Percentiles rank a stretch among this genome's conserved stretches.
phyloP scores from a whole-genome alignment of 805 yeast genomes.

The Crinitomyces ghanaensis region DNA sequence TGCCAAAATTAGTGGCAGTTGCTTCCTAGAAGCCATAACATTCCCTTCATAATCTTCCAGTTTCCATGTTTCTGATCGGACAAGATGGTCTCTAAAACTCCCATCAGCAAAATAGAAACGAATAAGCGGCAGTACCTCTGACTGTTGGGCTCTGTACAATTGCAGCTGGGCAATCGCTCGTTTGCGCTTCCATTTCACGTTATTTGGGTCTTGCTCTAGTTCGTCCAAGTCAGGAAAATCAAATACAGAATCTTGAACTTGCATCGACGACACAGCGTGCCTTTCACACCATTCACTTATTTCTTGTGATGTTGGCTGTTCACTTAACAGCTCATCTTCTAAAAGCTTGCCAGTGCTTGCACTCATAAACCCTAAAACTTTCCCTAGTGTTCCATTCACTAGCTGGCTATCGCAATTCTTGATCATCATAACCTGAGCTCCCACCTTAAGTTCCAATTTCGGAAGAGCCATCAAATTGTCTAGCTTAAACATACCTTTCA shows the following conservation, averaged over 20 bases:
- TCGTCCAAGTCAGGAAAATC: conserved; percentile 13
- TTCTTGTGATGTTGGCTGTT: conserved; percentile 1
- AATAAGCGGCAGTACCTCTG: conserved; percentile 47
- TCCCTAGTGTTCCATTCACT: conserved; percentile 89
- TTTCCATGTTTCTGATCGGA: conserved; percentile 74
- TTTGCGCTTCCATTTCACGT: conserved; percentile 14
- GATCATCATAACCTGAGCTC: conserved; percentile 91
- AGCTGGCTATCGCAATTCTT: conserved; percentile 65
- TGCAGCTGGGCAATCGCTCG: conserved; percentile 8
- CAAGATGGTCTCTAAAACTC: conserved; percentile 58
- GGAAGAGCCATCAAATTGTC: conserved; percentile 61
- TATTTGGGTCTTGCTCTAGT: conserved; percentile 8
- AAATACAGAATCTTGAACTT: conserved; percentile 13
- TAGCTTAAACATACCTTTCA: conserved; percentile 32
- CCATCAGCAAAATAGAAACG: conserved; percentile 64
- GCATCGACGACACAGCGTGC: too few species aligned
- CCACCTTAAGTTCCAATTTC: conserved; percentile 52
- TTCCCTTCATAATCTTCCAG: conserved; percentile 63
- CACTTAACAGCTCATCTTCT: conserved; percentile 11
- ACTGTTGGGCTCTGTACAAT: conserved; percentile 3
- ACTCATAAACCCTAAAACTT: conserved; percentile 44
- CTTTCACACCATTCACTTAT: too few species aligned
- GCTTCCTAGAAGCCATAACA: conserved; percentile 60
- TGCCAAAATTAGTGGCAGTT: conserved; percentile 81
- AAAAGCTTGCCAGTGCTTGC: conserved; percentile 16